Evolutionary conservation across 2,329 filamentous ascomycete species (phyloP).

Genomic region (Aspergillus sp.): DNA sequence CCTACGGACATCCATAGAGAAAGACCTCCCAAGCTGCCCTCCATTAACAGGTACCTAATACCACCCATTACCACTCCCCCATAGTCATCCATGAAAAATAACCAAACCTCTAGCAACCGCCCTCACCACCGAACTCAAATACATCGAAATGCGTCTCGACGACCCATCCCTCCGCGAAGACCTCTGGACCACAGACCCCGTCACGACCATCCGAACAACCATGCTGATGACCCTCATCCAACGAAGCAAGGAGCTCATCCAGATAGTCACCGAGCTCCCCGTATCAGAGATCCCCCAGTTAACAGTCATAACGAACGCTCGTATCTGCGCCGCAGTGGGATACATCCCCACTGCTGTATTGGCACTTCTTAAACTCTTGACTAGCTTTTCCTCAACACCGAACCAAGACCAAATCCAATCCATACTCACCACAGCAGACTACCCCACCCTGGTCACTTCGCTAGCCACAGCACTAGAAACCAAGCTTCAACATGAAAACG

Average conservation of each 20-base stretch:
- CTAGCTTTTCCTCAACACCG: no score
- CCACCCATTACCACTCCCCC: no score
- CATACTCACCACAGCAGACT: not conserved
- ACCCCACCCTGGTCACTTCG: not conserved
- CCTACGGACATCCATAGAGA: constrained; percentile 11
- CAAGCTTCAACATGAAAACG: constrained; percentile 1
- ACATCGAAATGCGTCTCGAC: constrained; percentile 21
- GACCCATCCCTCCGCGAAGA: constrained; percentile 24
- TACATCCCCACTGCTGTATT: not conserved
- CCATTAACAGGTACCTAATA: constrained; percentile 14
- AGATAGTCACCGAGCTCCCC: constrained; percentile 1
- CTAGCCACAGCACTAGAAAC: constrained; percentile 16
- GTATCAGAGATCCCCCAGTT: not conserved
- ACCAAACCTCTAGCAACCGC: constrained; percentile 15
- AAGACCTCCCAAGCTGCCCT: constrained; percentile 11
- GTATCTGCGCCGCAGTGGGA: constrained; percentile 1
- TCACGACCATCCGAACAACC: constrained; percentile 16
- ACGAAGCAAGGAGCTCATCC: constrained; percentile 22
- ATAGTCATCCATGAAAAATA: not conserved
- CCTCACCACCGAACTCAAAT: constrained; percentile 22
- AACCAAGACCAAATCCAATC: not conserved
- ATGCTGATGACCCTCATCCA: constrained; percentile 24
- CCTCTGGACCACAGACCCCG: constrained; percentile 21
- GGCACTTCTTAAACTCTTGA: not conserved
- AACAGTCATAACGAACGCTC: not conserved